Percentiles rank a stretch among this genome's conserved stretches.
These are phyloP conservation scores for Sicyos baderoa DNA, from an alignment of 306 rosid species.

Conservation along the genomic window DNA sequence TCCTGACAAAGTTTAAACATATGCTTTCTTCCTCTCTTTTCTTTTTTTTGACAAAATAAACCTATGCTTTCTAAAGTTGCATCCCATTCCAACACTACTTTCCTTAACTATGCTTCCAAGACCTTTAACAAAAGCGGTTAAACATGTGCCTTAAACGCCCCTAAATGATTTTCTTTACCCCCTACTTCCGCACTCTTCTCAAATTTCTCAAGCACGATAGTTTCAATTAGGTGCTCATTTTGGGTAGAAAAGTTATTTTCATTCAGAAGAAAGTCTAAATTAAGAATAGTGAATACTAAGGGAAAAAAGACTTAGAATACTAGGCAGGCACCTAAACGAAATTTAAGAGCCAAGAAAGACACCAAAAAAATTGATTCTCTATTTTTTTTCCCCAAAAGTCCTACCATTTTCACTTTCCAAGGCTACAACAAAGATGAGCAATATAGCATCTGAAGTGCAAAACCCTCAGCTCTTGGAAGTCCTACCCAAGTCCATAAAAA, in stretches of 20 bases:
- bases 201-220: background rate
- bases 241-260: background rate
- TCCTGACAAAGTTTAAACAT: background rate
- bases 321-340: background rate
- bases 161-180: background rate
- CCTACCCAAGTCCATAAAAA: background rate
- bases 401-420: background rate
- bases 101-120: background rate
- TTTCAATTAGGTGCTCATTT: background rate
- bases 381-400: background rate
- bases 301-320: background rate
- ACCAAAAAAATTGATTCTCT: background rate
- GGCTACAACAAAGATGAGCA: background rate
- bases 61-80: background rate
- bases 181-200: background rate
- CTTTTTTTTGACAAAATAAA: background rate
- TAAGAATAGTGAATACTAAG: background rate
- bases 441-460: background rate
- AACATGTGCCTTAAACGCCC: background rate
- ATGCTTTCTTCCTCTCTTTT: background rate
- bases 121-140: background rate
- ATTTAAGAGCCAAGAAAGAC: background rate
- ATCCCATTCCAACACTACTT: background rate
- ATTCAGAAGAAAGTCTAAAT: background rate
- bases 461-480: background rate